Evolutionary conservation across 2,329 filamentous ascomycete species (phyloP), one percentile per base, ranked within the genome.

Genomic region (Samsoniella hepiali): DNA sequence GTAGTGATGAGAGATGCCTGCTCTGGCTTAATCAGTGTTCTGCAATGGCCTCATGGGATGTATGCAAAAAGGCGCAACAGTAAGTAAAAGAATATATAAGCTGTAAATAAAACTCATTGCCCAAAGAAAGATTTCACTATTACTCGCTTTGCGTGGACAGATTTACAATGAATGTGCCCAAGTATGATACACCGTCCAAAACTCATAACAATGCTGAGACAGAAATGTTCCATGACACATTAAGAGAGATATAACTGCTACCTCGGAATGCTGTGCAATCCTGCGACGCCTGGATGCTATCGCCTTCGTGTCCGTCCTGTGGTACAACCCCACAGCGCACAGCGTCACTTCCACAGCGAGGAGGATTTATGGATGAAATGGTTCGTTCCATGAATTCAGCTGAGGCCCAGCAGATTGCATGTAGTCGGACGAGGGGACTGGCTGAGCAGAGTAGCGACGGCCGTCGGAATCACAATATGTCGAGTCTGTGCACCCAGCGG

Each of bases 401-500:
- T 36, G 56, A 8, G 29, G 38, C 11, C 13, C 22, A n/a, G 56
- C n/a, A 31, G 8, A 15, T 10, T 53, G 49, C 49, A 53, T 15
- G n/a, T 55, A 55, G 13, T 62, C 59, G 8, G 42, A 27, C 9
- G 58, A 34, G 2, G 15, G 17, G 15, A 40, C 13, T 9, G 59
- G 53, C 58, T 60, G 47, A 15, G 34, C 32, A 6, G 59, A 62
- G 51, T 47, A 55, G 40, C 59, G 50, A 29, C 51, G 59, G 22
- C 22, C 59, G 42, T 47, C 50, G 8, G 34, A 6, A 29, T 32
- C 29, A 38, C 36, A 53, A 29, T 51, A 44, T 9, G 49, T 34
- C 4, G 58, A 50, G 49, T 62, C 50, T n/a, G 32, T 4, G 31
- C 59, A 32, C 3, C 27, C 13, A n/a, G 17, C 45, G 22, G 22